These are phyloP conservation scores for Russula sp. DNA, from an alignment of 768 basidiomycete species.

Conservation along the genomic window DNA sequence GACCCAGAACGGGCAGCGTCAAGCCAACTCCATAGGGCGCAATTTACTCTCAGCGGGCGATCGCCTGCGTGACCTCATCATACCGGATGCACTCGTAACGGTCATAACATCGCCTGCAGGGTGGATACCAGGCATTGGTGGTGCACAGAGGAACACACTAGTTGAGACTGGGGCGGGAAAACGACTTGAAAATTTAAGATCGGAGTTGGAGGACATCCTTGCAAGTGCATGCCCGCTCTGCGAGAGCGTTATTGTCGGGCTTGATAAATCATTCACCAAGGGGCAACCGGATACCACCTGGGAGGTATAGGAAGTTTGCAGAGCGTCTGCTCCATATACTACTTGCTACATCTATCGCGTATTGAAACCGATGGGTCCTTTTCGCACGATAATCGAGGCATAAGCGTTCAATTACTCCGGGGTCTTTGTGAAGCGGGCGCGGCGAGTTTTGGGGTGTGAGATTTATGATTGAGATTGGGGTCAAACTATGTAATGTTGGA, in stretches of 20 bases:
- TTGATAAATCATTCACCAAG: constrained; percentile 83
- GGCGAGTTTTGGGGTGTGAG: not conserved
- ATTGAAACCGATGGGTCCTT: not conserved
- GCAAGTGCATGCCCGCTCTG: constrained; percentile 90
- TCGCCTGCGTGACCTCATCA: constrained; percentile 80
- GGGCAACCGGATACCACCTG: constrained; percentile 76
- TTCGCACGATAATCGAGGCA: not conserved
- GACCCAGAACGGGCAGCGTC: constrained; percentile 55
- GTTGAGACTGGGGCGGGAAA: constrained; percentile 48
- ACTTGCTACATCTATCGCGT: not conserved
- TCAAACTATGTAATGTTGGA: not conserved
- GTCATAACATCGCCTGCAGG: constrained; percentile 65
- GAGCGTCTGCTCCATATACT: constrained; percentile 13
- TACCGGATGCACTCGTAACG: constrained; percentile 87
- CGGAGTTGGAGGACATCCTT: constrained; percentile 83
- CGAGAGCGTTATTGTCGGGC: constrained; percentile 75
- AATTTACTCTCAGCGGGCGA: constrained; percentile 87
- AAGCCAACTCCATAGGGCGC: constrained; percentile 61
- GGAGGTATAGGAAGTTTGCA: constrained; percentile 42
- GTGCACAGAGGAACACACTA: constrained; percentile 37
- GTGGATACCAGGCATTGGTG: constrained; percentile 65
- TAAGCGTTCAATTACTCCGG: not conserved
- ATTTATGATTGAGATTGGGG: not conserved
- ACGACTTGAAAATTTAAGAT: constrained; percentile 64
- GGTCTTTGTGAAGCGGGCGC: too few species aligned